Evolutionary conservation across 345 rosid genomes (phyloP).

Genomic region (Rhodamnia argentea): DNA sequence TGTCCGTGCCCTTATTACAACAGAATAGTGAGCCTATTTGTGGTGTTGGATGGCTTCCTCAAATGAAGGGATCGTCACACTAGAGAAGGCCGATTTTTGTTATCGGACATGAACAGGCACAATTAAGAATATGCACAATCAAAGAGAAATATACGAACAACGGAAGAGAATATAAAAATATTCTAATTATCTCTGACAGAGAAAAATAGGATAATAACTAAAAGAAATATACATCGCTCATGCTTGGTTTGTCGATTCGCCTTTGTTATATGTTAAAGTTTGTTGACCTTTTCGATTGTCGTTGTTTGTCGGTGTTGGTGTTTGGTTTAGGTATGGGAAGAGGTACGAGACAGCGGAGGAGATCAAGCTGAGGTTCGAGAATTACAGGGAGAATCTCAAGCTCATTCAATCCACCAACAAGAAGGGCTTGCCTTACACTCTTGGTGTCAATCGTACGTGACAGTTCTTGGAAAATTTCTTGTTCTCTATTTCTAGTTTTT

Average conservation of each 20-base stretch:
- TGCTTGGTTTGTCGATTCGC: background rate
- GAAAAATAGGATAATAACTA: no score
- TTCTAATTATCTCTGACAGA: background rate
- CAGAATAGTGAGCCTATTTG: no score
- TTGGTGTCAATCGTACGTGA: constrained; percentile 62
- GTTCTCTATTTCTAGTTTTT: background rate
- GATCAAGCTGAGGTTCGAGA: constrained; percentile 54
- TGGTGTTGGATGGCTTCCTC: no score
- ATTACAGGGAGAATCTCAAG: constrained; percentile 61
- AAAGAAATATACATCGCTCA: no score
- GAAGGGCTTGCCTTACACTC: constrained; percentile 53
- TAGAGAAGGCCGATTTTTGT: no score
- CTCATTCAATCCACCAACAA: constrained; percentile 68
- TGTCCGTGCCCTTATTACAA: no score
- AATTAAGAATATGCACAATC: background rate
- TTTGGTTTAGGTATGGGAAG: constrained; percentile 51
- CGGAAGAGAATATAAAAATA: background rate
- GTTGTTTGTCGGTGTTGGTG: background rate
- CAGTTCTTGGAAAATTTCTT: background rate
- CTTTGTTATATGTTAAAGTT: background rate
- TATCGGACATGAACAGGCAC: background rate
- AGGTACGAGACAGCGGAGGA: constrained; percentile 56
- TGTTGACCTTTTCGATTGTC: background rate
- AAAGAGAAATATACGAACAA: no score
- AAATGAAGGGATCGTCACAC: no score